Evolutionary conservation across 371 early-diverging fungal species (phyloP).

Genomic region (Mortierella sp.): DNA sequence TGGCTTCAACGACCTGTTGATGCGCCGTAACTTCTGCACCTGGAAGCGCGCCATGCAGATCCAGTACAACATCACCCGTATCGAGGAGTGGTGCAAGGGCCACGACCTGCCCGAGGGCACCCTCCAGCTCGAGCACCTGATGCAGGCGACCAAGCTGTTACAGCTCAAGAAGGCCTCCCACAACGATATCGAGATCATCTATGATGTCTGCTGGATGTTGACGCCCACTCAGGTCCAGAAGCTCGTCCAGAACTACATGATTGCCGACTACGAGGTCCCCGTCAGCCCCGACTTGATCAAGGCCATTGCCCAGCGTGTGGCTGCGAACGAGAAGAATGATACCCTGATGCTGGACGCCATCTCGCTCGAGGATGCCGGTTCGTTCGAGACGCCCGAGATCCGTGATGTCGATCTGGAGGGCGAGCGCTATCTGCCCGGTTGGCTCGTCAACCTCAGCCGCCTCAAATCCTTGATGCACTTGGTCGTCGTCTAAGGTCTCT

Average conservation of each 20-base stretch:
- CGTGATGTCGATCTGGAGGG: slow-evolving; percentile 63
- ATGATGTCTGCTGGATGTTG: slow-evolving; percentile 95
- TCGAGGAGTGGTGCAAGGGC: slow-evolving; percentile 98
- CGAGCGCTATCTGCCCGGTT: slow-evolving; percentile 70
- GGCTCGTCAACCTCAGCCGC: slow-evolving; percentile 53
- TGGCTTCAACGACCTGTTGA: slow-evolving; percentile 95
- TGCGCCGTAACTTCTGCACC: slow-evolving; percentile 89
- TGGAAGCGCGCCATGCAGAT: slow-evolving; percentile 97
- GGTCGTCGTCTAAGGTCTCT: slow-evolving; percentile 36
- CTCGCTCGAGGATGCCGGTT: slow-evolving; percentile 79
- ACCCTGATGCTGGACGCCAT: slow-evolving; percentile 88
- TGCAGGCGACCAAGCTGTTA: slow-evolving; percentile 95
- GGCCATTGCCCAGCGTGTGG: slow-evolving; percentile 89
- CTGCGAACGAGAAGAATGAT: slow-evolving; percentile 87
- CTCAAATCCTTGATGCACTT: slow-evolving; percentile 50
- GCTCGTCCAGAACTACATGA: slow-evolving; percentile 85
- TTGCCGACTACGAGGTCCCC: slow-evolving; percentile 85
- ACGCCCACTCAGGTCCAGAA: slow-evolving; percentile 96
- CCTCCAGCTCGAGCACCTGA: slow-evolving; percentile 89
- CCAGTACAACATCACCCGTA: slow-evolving; percentile 95
- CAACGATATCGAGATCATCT: slow-evolving; percentile 94
- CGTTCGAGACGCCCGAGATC: slow-evolving; percentile 73
- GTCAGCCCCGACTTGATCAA: slow-evolving; percentile 92
- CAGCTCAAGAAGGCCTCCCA: slow-evolving; percentile 94
- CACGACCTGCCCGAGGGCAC: slow-evolving; percentile 92